These are phyloP conservation scores for Malus hybrid DNA, from an alignment of 331 rosid genomes.

Conservation along the genomic window DNA sequence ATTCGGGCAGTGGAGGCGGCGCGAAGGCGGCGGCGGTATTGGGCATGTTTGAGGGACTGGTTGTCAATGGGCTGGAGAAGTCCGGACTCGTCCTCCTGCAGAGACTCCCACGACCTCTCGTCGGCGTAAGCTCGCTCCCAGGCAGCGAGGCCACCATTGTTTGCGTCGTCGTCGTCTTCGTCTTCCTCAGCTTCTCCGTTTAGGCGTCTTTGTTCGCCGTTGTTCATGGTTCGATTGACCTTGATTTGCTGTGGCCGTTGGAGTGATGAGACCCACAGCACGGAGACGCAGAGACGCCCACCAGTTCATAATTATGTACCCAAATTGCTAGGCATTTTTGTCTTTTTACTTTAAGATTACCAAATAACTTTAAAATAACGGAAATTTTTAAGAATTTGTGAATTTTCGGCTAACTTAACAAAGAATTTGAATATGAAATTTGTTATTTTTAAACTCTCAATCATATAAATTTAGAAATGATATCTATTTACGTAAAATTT, in stretches of 20 bases:
- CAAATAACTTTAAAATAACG: too few relatives aligned
- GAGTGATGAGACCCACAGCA: background rate
- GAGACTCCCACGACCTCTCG: slow-evolving; percentile 92
- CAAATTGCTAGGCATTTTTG: too few relatives aligned
- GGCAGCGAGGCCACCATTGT: slow-evolving; percentile 58
- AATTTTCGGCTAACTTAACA: too few relatives aligned
- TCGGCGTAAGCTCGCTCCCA: slow-evolving; percentile 95
- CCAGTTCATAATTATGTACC: background rate
- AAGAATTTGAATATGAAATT: too few relatives aligned
- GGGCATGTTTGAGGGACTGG: slow-evolving; percentile 67
- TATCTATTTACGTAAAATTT: too few relatives aligned
- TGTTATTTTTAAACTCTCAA: too few relatives aligned
- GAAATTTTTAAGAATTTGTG: too few relatives aligned
- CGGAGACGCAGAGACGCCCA: background rate
- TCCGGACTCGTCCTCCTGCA: slow-evolving; percentile 95
- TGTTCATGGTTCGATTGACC: slow-evolving; percentile 44
- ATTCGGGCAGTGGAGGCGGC: slow-evolving; percentile 60
- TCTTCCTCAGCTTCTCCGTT: slow-evolving; percentile 52
- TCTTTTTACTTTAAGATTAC: too few relatives aligned
- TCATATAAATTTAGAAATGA: too few relatives aligned
- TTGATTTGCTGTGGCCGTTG: background rate
- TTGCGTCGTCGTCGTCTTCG: slow-evolving; percentile 70
- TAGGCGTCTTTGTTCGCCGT: slow-evolving; percentile 40
- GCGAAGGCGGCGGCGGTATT: slow-evolving; percentile 84
- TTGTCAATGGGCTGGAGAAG: slow-evolving; percentile 84